A percentile compares a stretch with the other conserved stretches of the same genome.
Conservation (phyloP, 2,329 filamentous ascomycete species). For the Coniochaeta pulveracea region DNA sequence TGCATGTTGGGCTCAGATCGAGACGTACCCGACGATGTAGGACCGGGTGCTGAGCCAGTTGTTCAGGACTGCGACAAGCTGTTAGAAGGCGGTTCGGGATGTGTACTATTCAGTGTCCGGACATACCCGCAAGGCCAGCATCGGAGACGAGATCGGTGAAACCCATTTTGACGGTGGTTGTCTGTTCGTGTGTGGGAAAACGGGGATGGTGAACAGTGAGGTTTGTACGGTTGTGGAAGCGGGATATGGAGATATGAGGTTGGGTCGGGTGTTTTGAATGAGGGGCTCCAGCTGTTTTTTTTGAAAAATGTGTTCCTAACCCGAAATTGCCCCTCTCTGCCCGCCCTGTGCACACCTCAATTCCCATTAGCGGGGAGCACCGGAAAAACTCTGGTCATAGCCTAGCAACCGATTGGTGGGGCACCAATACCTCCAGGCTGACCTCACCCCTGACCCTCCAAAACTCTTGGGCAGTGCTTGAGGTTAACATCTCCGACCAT, state of each 20-base stretch:
- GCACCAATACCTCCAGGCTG: no score
- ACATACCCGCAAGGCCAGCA: slow-evolving; percentile 3
- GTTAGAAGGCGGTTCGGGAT: background rate
- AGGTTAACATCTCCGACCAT: no score
- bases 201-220: background rate
- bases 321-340: slow-evolving; percentile 2
- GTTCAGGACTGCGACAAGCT: slow-evolving; percentile 1
- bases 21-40: slow-evolving; percentile 2
- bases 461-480: no score
- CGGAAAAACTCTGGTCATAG: no score
- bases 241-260: slow-evolving; percentile 1
- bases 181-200: background rate
- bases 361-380: no score
- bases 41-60: slow-evolving; percentile 3
- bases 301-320: slow-evolving; percentile 3
- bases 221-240: background rate
- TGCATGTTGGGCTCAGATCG: no score
- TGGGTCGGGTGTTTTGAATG: background rate
- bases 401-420: no score
- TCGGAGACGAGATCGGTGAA: slow-evolving; percentile 4
- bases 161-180: background rate
- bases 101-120: background rate
- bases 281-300: slow-evolving; percentile 1
- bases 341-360: no score
- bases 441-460: no score